phyloP scores from a whole-genome alignment of 345 rosid genomes.

The Eutrema yunnanense region DNA sequence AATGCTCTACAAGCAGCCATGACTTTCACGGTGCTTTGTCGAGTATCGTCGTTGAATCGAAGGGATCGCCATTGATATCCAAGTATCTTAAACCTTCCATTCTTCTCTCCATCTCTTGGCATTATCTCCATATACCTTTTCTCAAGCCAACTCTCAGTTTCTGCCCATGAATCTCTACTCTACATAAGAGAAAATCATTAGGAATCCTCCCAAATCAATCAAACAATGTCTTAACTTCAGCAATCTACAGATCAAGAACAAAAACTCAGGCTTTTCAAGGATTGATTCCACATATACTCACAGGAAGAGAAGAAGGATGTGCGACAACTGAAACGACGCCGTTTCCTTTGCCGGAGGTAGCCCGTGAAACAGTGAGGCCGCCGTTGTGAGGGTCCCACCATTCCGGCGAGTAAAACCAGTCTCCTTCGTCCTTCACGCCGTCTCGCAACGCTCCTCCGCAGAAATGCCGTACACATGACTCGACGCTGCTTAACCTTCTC shows the following conservation, averaged over 20 bases:
- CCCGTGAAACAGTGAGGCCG: conserved; percentile 43
- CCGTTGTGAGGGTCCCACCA: conserved; percentile 68
- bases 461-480: conserved; percentile 36
- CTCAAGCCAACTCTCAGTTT: conserved; percentile 73
- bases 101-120: conserved; percentile 21
- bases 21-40: conserved; percentile 85
- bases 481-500: conserved; percentile 3
- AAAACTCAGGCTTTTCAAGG: neutral
- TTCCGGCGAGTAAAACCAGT: conserved; percentile 75
- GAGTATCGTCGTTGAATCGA: conserved; percentile 68
- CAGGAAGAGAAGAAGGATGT: conserved; percentile 74
- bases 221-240: neutral
- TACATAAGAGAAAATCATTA: conserved; percentile 20
- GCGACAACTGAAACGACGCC: conserved; percentile 78
- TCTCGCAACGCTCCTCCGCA: conserved; percentile 27
- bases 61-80: conserved; percentile 93
- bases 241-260: neutral
- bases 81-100: conserved; percentile 44
- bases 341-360: conserved; percentile 55
- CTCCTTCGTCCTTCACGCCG: conserved; percentile 65
- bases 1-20: conserved; percentile 62
- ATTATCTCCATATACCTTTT: conserved; percentile 47
- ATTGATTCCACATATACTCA: conserved; percentile 31
- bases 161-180: conserved; percentile 56
- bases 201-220: neutral